phyloP scores from a whole-genome alignment of 495 filamentous ascomycete genomes.

The Xylaria intraflava region DNA sequence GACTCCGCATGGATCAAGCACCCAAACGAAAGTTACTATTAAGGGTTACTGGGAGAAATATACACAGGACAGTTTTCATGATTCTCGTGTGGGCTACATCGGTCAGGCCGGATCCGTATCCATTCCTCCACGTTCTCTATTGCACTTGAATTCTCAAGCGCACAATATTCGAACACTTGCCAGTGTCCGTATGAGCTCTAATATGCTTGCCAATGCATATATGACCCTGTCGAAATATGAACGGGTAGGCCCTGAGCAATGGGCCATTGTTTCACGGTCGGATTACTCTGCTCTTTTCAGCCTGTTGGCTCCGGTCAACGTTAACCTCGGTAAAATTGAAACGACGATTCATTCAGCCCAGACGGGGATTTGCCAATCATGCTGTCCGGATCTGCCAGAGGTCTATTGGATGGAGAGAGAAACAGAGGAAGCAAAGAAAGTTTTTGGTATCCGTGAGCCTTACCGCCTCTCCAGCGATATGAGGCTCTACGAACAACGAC shows the following conservation, averaged over 20 bases:
- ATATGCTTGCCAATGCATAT: slow-evolving; percentile 1
- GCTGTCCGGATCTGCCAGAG: background rate
- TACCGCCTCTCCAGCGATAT: slow-evolving; percentile 9
- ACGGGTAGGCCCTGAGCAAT: background rate
- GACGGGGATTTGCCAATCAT: background rate
- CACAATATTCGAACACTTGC: slow-evolving; percentile 1
- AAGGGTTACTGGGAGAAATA: slow-evolving; percentile 13
- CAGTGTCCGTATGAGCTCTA: slow-evolving; percentile 2
- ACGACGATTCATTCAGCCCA: background rate
- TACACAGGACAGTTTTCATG: background rate
- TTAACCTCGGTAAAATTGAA: slow-evolving; percentile 3
- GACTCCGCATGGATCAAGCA: background rate
- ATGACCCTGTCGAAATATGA: slow-evolving; percentile 6
- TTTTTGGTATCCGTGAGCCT: background rate
- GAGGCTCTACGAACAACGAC: slow-evolving; percentile 1
- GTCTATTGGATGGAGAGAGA: slow-evolving; percentile 9
- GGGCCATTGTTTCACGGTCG: slow-evolving; percentile 1
- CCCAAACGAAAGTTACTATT: background rate
- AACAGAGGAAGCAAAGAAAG: background rate
- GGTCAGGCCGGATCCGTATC: background rate
- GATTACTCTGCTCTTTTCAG: slow-evolving; percentile 11
- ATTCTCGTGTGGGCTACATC: background rate
- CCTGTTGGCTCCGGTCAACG: slow-evolving; percentile 9
- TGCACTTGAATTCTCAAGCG: background rate
- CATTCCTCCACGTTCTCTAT: background rate